These are phyloP conservation scores for Selaginella tamariscina DNA, from an alignment of 75 land plant species.

Conservation along the genomic window DNA sequence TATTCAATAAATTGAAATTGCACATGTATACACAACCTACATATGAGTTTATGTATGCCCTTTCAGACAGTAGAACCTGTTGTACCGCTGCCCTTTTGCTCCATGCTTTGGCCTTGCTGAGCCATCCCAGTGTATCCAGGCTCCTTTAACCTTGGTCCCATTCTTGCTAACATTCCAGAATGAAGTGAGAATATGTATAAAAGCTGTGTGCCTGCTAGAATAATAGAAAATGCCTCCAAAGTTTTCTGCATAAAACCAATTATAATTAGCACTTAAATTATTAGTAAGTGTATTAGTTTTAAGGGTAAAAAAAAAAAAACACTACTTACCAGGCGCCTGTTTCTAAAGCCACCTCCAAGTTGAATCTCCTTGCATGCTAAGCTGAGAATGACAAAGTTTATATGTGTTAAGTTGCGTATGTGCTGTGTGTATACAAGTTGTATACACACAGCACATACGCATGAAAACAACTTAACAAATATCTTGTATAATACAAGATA, in stretches of 20 bases:
- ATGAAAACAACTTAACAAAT: conserved; percentile 2
- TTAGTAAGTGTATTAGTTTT: background rate
- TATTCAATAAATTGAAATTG: background rate
- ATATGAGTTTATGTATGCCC: background rate
- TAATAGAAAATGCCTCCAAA: conserved; percentile 41
- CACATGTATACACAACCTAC: background rate
- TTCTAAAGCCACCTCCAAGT: conserved; percentile 27
- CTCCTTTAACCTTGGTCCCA: background rate
- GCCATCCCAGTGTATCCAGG: conserved; percentile 6
- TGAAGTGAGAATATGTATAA: conserved; percentile 36
- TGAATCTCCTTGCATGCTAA: conserved; percentile 63
- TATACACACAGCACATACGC: too few relatives aligned
- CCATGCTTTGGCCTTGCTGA: background rate
- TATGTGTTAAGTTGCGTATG: too few relatives aligned
- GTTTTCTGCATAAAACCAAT: conserved; percentile 32
- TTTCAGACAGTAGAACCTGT: background rate
- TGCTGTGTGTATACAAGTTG: too few relatives aligned
- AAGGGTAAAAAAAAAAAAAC: too few relatives aligned
- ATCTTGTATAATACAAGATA: background rate
- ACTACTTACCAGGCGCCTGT: conserved; percentile 11
- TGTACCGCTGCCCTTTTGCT: background rate
- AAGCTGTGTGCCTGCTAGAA: conserved; percentile 45
- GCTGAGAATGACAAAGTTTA: too few relatives aligned
- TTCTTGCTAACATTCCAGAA: conserved; percentile 7
- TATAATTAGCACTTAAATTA: background rate